Evolutionary conservation across 2,329 filamentous ascomycete species (phyloP).

Genomic region (Colletotrichum lupini): DNA sequence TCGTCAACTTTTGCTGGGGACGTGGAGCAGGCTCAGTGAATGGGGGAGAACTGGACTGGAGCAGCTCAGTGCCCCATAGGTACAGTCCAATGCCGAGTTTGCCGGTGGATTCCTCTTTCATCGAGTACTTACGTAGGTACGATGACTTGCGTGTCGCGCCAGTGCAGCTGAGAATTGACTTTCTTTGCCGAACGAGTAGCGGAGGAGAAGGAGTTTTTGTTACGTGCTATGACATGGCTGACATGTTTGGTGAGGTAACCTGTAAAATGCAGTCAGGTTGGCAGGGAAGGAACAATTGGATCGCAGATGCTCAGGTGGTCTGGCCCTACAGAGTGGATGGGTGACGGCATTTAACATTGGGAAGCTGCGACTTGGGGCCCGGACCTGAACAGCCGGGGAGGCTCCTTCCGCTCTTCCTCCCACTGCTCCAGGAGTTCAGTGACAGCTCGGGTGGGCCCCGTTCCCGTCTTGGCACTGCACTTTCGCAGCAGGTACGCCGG

Average conservation of each 20-base stretch:
- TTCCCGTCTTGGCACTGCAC: constrained; percentile 30
- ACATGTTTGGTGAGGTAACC: background rate
- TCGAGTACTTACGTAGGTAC: background rate
- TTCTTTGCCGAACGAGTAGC: background rate
- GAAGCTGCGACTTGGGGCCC: background rate
- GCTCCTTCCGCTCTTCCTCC: constrained; percentile 33
- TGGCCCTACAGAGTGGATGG: background rate
- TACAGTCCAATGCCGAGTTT: constrained; percentile 23
- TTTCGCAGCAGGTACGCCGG: constrained; percentile 2
- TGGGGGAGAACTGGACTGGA: background rate
- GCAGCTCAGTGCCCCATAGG: too few relatives aligned
- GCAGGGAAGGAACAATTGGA: background rate
- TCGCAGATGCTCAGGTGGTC: constrained; percentile 4
- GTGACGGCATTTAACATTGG: constrained; percentile 22
- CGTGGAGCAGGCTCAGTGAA: constrained; percentile 3
- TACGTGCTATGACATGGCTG: constrained; percentile 7
- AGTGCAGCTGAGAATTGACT: background rate
- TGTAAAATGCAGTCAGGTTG: too few relatives aligned
- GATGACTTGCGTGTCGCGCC: background rate
- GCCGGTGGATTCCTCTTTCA: constrained; percentile 15
- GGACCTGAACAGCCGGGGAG: constrained; percentile 23
- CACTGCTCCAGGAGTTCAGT: background rate
- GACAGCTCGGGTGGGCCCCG: constrained; percentile 17
- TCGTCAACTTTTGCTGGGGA: background rate
- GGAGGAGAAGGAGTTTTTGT: background rate